These are phyloP conservation scores for Clonostachys chloroleuca DNA, from an alignment of 2,329 filamentous ascomycete genomes.

Conservation along the genomic window DNA sequence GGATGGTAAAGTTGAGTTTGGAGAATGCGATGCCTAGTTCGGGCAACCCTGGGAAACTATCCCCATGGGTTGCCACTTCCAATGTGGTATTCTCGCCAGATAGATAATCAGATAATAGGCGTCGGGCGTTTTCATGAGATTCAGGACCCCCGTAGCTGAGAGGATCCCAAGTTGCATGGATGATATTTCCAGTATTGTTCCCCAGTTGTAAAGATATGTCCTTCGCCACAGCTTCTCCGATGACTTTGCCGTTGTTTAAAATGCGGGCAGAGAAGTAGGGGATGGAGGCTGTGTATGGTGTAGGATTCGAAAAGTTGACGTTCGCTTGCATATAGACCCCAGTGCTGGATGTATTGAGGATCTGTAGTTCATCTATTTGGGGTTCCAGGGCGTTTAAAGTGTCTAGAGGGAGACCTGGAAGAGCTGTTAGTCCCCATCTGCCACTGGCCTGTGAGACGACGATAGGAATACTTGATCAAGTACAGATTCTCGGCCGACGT, in stretches of 20 bases:
- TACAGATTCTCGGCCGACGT: conserved; percentile 13
- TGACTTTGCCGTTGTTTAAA: conserved; percentile 63
- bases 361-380: conserved; percentile 64
- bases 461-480: conserved; percentile 17
- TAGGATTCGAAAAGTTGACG: conserved; percentile 87
- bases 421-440: conserved; percentile 22
- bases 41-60: conserved; percentile 71
- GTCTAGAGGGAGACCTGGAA: conserved; percentile 54
- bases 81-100: conserved; percentile 85
- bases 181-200: conserved; percentile 64
- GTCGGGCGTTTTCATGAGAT: conserved; percentile 38
- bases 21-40: conserved; percentile 69
- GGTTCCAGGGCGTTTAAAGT: conserved; percentile 47
- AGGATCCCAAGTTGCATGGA: conserved; percentile 74
- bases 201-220: conserved; percentile 63
- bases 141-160: conserved; percentile 46
- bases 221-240: conserved; percentile 70
- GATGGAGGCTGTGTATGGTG: conserved; percentile 76
- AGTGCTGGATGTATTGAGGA: conserved; percentile 67
- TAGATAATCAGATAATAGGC: conserved; percentile 76
- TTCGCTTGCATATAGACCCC: conserved; percentile 67
- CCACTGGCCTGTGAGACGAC: conserved; percentile 12
- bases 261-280: conserved; percentile 77
- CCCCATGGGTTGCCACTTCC: conserved; percentile 65
- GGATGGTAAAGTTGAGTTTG: conserved; percentile 64